Evolutionary conservation across 2,329 filamentous ascomycete genomes (phyloP).

Genomic region (Talaromyces sp.): DNA sequence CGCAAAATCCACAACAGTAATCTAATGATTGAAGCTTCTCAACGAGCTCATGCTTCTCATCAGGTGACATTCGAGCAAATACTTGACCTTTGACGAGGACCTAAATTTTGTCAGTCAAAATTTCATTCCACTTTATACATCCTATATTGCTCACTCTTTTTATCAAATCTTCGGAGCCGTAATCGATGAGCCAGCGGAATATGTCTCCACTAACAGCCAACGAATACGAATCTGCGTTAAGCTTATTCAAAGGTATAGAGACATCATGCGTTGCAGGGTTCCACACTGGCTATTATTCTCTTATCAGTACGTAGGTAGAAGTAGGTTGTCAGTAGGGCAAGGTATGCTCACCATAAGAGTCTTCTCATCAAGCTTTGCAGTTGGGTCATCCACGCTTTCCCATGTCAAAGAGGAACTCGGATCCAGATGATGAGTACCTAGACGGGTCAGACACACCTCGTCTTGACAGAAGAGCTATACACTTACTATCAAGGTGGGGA

Average conservation of each 20-base stretch:
- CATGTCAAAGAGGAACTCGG: slow-evolving; percentile 72
- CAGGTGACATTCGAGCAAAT: slow-evolving; percentile 96
- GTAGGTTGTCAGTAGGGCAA: neutral
- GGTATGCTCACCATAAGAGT: slow-evolving; percentile 62
- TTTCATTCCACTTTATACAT: neutral
- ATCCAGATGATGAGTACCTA: slow-evolving; percentile 51
- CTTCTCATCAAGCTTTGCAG: slow-evolving; percentile 71
- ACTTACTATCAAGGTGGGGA: slow-evolving; percentile 74
- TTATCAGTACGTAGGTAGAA: neutral
- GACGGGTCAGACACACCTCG: slow-evolving; percentile 17
- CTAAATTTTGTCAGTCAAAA: slow-evolving; percentile 39
- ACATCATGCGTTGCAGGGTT: slow-evolving; percentile 69
- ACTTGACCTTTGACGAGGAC: slow-evolving; percentile 91
- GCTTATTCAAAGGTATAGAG: slow-evolving; percentile 80
- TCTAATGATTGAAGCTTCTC: slow-evolving; percentile 96
- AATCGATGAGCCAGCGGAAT: slow-evolving; percentile 95
- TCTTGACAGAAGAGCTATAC: neutral
- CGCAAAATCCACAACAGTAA: slow-evolving; percentile 94
- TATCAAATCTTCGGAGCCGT: slow-evolving; percentile 74
- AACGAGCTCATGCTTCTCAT: slow-evolving; percentile 96
- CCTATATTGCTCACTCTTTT: slow-evolving; percentile 54
- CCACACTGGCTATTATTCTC: slow-evolving; percentile 61
- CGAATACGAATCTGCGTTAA: slow-evolving; percentile 78
- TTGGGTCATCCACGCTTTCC: slow-evolving; percentile 90
- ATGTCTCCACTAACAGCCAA: slow-evolving; percentile 89